Conservation (phyloP, 192 early-diverging fungal species). For the Coemansia sp. region DNA sequence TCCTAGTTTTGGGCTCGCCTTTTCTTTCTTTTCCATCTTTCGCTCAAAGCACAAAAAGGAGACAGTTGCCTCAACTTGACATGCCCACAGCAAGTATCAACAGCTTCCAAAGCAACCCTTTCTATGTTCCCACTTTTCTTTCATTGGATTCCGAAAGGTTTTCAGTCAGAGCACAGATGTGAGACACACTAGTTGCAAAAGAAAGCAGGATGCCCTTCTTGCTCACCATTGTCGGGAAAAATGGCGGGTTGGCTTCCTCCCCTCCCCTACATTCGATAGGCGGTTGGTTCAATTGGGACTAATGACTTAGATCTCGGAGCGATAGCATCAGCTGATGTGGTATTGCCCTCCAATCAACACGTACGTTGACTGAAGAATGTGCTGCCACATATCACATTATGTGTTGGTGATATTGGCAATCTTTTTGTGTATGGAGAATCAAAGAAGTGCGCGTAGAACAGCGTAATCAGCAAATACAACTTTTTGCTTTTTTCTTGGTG, state of each 20-base stretch:
- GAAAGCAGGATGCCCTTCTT: not conserved
- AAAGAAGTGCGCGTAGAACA: too few species aligned
- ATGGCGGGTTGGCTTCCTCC: too few species aligned
- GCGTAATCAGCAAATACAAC: too few species aligned
- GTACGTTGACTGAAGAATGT: not conserved
- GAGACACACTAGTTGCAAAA: not conserved
- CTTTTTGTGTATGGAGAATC: too few species aligned
- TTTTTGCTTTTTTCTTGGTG: too few species aligned
- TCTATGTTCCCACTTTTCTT: not conserved
- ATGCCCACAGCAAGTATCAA: not conserved
- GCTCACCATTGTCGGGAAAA: too few species aligned
- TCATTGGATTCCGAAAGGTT: not conserved
- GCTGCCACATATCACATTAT: not conserved
- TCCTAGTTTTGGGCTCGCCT: not conserved
- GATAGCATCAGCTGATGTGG: not conserved
- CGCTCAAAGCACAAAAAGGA: not conserved
- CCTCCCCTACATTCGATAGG: too few species aligned
- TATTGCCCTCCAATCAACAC: not conserved
- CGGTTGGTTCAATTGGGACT: too few species aligned
- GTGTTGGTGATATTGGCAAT: too few species aligned
- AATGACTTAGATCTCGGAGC: too few species aligned
- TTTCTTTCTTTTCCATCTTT: not conserved
- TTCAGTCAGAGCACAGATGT: not conserved
- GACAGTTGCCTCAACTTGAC: too few species aligned
- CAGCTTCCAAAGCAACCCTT: not conserved